Evolutionary conservation across 2,329 filamentous ascomycete genomes (phyloP).

Genomic region (Microdochium bolleyi): DNA sequence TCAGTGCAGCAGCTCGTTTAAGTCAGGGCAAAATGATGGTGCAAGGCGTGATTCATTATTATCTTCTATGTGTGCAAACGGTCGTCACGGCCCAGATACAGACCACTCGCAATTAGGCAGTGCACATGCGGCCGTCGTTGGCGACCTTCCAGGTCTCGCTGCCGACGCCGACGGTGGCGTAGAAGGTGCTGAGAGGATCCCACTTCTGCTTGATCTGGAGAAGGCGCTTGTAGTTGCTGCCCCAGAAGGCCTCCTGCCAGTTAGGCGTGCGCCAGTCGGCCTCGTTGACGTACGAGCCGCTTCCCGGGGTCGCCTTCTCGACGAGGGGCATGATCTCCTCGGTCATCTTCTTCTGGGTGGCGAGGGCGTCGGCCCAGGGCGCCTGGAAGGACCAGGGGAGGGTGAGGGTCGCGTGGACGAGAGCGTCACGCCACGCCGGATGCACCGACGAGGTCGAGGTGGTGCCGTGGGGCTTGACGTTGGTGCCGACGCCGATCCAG

Average conservation of each 20-base stretch:
- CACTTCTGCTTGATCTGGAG: conserved; percentile 30
- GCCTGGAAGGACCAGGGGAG: conserved; percentile 9
- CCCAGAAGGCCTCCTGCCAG: conserved; percentile 26
- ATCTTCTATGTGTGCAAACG: neutral
- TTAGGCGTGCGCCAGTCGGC: conserved; percentile 25
- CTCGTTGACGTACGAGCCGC: conserved; percentile 29
- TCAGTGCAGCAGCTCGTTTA: too few species aligned
- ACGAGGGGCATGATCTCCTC: conserved; percentile 19
- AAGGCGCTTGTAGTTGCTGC: conserved; percentile 23
- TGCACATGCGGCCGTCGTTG: conserved; percentile 27
- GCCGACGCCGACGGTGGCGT: conserved; percentile 30
- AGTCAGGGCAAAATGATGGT: neutral
- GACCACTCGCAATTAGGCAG: neutral
- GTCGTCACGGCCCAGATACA: too few species aligned
- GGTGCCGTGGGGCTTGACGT: conserved; percentile 19
- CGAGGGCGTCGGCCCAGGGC: conserved; percentile 13
- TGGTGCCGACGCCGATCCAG: conserved; percentile 20
- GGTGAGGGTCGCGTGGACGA: conserved; percentile 15
- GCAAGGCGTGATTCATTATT: neutral
- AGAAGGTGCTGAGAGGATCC: conserved; percentile 29
- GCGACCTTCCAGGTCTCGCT: conserved; percentile 30
- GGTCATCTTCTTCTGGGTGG: conserved; percentile 19
- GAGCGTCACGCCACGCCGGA: conserved; percentile 25
- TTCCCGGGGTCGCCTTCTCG: conserved; percentile 11
- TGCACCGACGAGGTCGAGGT: conserved; percentile 23